phyloP scores from a whole-genome alignment of 1,284 basidiomycete genomes.

The Sporisorium iseilematis-ciliati region DNA sequence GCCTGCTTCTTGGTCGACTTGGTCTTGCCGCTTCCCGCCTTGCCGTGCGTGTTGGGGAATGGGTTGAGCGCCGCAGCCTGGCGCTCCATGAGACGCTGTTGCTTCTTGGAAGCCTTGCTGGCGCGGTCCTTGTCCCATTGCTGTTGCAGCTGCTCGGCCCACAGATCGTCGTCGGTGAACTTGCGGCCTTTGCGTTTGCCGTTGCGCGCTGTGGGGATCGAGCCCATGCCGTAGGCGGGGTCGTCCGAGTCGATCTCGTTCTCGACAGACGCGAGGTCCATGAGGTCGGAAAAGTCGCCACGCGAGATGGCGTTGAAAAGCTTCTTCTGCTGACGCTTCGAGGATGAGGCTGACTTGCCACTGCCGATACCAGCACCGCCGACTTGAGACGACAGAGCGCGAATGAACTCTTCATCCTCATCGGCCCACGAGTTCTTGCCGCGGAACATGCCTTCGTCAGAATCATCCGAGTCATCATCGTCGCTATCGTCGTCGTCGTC shows the following conservation, averaged over 20 bases:
- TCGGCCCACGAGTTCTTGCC: slow-evolving; percentile 74
- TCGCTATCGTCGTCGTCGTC: slow-evolving; percentile 28
- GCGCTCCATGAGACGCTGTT: slow-evolving; percentile 69
- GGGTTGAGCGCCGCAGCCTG: slow-evolving; percentile 74
- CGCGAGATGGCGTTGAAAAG: slow-evolving; percentile 77
- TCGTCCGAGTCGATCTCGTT: slow-evolving; percentile 68
- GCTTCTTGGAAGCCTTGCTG: slow-evolving; percentile 54
- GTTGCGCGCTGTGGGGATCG: slow-evolving; percentile 44
- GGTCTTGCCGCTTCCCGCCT: slow-evolving; percentile 34
- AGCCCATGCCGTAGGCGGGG: slow-evolving; percentile 49
- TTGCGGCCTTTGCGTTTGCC: slow-evolving; percentile 68
- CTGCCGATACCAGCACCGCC: slow-evolving; percentile 45
- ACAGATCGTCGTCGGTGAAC: slow-evolving; percentile 75
- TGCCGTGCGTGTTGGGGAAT: slow-evolving; percentile 64
- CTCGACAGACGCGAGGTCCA: slow-evolving; percentile 71
- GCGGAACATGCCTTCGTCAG: slow-evolving; percentile 65
- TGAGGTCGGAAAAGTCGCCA: slow-evolving; percentile 76
- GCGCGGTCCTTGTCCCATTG: slow-evolving; percentile 71
- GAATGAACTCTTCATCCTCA: slow-evolving; percentile 77
- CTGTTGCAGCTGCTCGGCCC: slow-evolving; percentile 77
- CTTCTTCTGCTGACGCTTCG: slow-evolving; percentile 73
- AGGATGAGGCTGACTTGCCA: slow-evolving; percentile 12
- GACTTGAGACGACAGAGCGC: slow-evolving; percentile 71
- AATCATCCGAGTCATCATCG: slow-evolving; percentile 30
- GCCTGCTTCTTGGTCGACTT: slow-evolving; percentile 54